These are phyloP conservation scores for Guyanaporus albipodus DNA, from an alignment of 768 basidiomycete genomes.

Conservation along the genomic window DNA sequence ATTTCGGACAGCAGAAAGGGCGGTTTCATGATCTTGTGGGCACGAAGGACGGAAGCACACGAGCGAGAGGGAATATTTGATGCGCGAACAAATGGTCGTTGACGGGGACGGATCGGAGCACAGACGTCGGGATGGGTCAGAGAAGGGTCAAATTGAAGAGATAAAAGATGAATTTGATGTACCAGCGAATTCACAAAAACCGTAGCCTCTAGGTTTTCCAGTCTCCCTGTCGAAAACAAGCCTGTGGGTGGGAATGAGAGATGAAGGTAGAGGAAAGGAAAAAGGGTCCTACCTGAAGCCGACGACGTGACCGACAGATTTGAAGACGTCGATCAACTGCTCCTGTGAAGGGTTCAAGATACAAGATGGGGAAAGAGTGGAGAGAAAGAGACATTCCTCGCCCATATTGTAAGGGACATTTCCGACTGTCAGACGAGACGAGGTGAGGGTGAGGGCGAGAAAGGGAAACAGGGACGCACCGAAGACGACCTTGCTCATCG, in stretches of 20 bases:
- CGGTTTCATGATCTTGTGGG: constrained; percentile 86
- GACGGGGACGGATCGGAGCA: constrained; percentile 8
- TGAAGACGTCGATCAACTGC: constrained; percentile 84
- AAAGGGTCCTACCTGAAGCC: constrained; percentile 66
- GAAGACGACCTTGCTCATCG: constrained; percentile 71
- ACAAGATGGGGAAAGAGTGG: neutral
- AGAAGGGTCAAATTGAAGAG: constrained; percentile 24
- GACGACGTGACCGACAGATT: constrained; percentile 81
- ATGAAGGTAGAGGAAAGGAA: neutral
- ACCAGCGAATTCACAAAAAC: constrained; percentile 92
- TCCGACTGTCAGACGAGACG: constrained; percentile 58
- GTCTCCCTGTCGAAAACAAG: constrained; percentile 88
- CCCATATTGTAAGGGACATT: constrained; percentile 91
- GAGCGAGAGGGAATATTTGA: constrained; percentile 6
- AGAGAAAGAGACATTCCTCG: constrained; percentile 42
- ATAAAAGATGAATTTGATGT: constrained; percentile 39
- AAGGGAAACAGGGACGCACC: constrained; percentile 40
- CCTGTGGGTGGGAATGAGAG: constrained; percentile 36
- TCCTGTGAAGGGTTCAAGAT: constrained; percentile 42
- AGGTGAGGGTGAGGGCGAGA: neutral
- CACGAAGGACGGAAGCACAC: constrained; percentile 15
- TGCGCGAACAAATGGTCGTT: constrained; percentile 1
- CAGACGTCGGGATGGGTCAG: constrained; percentile 37
- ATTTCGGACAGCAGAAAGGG: constrained; percentile 91
- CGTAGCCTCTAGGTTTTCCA: constrained; percentile 93